Percentiles rank a stretch among this genome's conserved stretches.
phyloP scores from a whole-genome alignment of 2,329 filamentous ascomycete genomes.

The Sporothrix globosa region DNA sequence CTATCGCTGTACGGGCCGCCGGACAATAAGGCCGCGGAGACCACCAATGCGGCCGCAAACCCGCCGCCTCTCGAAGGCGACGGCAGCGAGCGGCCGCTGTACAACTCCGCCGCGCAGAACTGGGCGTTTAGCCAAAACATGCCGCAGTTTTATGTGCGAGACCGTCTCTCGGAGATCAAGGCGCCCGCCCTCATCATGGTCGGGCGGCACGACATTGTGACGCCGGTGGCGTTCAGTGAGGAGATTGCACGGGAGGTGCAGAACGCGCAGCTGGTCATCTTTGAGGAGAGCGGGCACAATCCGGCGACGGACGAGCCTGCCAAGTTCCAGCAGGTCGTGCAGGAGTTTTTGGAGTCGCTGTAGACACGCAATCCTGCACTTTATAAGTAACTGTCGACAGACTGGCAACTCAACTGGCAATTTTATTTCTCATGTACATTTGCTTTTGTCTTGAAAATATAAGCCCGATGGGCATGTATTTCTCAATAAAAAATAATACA shows the following conservation, averaged over 20 bases:
- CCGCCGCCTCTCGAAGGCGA: constrained; percentile 1
- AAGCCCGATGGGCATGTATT: too few species aligned
- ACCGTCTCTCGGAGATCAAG: background rate
- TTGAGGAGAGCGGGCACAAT: constrained; percentile 24
- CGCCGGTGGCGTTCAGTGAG: background rate
- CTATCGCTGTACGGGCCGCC: constrained; percentile 2
- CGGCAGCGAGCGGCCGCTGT: background rate
- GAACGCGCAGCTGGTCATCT: constrained; percentile 10
- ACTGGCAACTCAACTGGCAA: too few species aligned
- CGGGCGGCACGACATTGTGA: constrained; percentile 18
- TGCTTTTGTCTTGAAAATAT: too few species aligned
- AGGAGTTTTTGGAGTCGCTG: background rate
- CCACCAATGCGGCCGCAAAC: background rate
- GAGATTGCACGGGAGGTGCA: background rate
- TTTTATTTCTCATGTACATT: too few species aligned
- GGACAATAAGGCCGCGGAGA: background rate
- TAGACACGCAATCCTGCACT: background rate
- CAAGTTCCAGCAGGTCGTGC: constrained; percentile 17
- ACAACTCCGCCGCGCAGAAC: constrained; percentile 24
- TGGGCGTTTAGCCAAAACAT: constrained; percentile 18
- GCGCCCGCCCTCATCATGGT: constrained; percentile 13
- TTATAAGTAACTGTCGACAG: too few species aligned
- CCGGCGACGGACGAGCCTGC: constrained; percentile 17
- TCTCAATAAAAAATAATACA: too few species aligned
- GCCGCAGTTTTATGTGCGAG: constrained; percentile 2